Conservation (phyloP, 2,329 filamentous ascomycete species). For the Fusarium burgessii region DNA sequence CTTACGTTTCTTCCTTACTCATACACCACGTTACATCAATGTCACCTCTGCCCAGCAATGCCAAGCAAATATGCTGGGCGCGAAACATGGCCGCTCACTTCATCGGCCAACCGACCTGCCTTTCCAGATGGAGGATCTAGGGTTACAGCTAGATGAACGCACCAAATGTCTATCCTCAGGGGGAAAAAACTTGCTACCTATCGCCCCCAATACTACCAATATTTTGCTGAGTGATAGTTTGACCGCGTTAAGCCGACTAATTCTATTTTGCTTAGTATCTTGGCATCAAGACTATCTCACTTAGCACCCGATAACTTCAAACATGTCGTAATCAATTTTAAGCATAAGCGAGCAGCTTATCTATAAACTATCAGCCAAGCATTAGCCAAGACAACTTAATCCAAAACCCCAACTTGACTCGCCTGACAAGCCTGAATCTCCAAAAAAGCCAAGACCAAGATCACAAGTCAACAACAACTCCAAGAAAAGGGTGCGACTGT, state of each 20-base stretch:
- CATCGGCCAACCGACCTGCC: background rate
- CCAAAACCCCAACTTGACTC: background rate
- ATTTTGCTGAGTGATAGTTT: rapidly evolving
- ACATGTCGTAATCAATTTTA: background rate
- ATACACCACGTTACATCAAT: background rate
- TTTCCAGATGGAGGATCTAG: background rate
- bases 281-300: background rate
- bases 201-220: background rate
- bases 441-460: background rate
- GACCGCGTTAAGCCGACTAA: background rate
- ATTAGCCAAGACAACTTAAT: background rate
- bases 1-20: background rate
- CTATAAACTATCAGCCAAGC: background rate
- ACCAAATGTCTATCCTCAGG: background rate
- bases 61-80: background rate
- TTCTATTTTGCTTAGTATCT: background rate
- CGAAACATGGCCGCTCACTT: background rate
- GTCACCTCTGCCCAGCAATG: background rate
- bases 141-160: no score
- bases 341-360: background rate
- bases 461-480: background rate
- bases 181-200: no score
- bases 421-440: background rate
- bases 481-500: background rate
- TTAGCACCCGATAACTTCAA: background rate